Percentiles rank a stretch among this genome's conserved stretches.
Conservation (phyloP, 2,329 filamentous ascomycete genomes). For the Fusarium irregulare region DNA sequence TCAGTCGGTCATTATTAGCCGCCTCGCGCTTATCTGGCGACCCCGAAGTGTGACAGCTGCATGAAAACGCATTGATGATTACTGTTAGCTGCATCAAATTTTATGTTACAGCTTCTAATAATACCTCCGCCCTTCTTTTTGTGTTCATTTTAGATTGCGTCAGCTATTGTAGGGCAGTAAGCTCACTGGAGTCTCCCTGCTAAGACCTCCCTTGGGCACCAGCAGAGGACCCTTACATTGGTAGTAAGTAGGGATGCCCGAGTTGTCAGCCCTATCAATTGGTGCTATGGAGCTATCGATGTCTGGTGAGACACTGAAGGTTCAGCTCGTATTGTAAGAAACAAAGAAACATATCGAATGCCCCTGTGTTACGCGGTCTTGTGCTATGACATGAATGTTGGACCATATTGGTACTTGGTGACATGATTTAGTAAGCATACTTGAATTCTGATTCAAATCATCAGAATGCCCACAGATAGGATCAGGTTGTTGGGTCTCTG, state of each 20-base stretch:
- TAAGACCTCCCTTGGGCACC: neutral
- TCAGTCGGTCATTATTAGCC: neutral
- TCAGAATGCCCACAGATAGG: neutral
- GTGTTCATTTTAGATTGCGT: neutral
- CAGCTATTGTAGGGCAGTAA: neutral
- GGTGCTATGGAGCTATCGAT: neutral
- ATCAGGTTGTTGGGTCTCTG: neutral
- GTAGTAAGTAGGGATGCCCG: neutral
- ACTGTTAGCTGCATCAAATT: neutral
- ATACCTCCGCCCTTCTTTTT: neutral
- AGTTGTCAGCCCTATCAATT: neutral
- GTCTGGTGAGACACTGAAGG: neutral
- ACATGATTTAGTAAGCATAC: too few species aligned
- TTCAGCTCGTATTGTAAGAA: neutral
- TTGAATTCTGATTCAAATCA: neutral
- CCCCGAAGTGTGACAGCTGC: neutral
- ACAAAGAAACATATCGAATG: too few species aligned
- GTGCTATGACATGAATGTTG: too few species aligned
- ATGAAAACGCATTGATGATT: neutral
- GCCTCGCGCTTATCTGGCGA: slow-evolving; percentile 2
- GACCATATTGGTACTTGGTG: too few species aligned
- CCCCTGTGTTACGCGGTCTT: too few species aligned
- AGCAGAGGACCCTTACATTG: neutral
- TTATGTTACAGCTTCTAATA: neutral
- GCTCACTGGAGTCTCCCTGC: neutral